A percentile compares a stretch with the other conserved stretches of the same genome.
Conservation (phyloP, 257 asterid species). For the Striga asiatica region DNA sequence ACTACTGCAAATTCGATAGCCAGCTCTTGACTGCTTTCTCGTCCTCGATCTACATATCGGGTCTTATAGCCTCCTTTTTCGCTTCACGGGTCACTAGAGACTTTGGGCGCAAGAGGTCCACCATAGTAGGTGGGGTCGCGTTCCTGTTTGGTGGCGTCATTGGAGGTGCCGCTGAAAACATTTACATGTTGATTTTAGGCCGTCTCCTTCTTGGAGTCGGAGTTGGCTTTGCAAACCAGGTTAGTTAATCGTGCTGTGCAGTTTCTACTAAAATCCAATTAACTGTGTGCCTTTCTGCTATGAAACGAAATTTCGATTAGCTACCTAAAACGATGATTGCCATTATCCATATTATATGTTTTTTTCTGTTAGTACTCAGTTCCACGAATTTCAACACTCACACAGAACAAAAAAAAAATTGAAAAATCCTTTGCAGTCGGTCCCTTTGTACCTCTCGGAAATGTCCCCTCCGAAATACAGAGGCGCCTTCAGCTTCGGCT, state of each 20-base stretch:
- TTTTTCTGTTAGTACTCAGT: too few relatives aligned
- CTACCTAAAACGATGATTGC: too few relatives aligned
- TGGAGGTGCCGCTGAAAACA: constrained; percentile 28
- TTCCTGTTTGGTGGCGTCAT: constrained; percentile 28
- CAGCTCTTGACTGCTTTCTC: constrained; percentile 30
- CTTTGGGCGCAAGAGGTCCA: constrained; percentile 35
- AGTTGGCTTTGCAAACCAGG: constrained; percentile 47
- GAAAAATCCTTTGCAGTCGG: constrained; percentile 8
- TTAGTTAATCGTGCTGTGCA: not conserved
- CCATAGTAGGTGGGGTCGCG: constrained; percentile 29
- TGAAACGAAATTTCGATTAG: too few relatives aligned
- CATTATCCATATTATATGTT: not conserved
- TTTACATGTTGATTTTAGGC: constrained; percentile 31
- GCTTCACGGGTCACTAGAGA: constrained; percentile 32
- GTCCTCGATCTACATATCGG: constrained; percentile 34
- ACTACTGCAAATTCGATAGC: constrained; percentile 44
- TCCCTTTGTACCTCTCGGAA: constrained; percentile 22
- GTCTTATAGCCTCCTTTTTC: constrained; percentile 30
- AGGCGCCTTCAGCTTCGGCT: constrained; percentile 19
- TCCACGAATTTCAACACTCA: too few relatives aligned
- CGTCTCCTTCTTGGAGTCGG: constrained; percentile 39
- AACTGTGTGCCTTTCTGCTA: too few relatives aligned
- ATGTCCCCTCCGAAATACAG: constrained; percentile 23
- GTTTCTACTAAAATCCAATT: too few relatives aligned
- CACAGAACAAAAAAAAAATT: too few relatives aligned